Evolutionary conservation across 257 asterid genomes (phyloP).

Genomic region (Cordia subcordata): DNA sequence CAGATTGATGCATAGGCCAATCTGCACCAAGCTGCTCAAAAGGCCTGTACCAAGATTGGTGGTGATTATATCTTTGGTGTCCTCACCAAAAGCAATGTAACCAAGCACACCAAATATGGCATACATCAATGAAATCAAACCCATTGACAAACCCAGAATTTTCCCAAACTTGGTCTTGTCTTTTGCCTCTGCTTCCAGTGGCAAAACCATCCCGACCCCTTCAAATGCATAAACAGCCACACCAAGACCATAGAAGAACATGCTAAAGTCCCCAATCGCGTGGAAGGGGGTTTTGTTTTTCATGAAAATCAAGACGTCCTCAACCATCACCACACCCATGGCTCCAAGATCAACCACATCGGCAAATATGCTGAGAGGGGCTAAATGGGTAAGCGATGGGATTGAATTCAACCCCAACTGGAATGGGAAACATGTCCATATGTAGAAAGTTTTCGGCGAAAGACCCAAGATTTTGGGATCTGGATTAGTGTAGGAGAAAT

Average conservation of each 20-base stretch:
- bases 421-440: slow-evolving; percentile 80
- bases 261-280: slow-evolving; percentile 59
- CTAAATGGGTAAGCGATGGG: slow-evolving; percentile 67
- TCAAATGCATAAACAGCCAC: slow-evolving; percentile 87
- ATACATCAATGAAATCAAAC: slow-evolving; percentile 63
- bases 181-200: slow-evolving; percentile 72
- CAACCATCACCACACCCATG: slow-evolving; percentile 75
- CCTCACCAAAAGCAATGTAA: slow-evolving; percentile 73
- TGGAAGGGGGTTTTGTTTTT: slow-evolving; percentile 50
- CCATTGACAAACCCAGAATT: slow-evolving; percentile 53
- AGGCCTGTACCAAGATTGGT: slow-evolving; percentile 73
- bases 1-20: slow-evolving; percentile 62
- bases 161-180: slow-evolving; percentile 63
- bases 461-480: slow-evolving; percentile 41
- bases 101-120: slow-evolving; percentile 69
- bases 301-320: slow-evolving; percentile 50
- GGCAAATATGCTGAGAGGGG: slow-evolving; percentile 85
- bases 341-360: slow-evolving; percentile 77
- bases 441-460: slow-evolving; percentile 45
- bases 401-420: slow-evolving; percentile 79
- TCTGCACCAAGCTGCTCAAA: slow-evolving; percentile 58
- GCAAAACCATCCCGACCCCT: slow-evolving; percentile 85
- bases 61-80: slow-evolving; percentile 72
- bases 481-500: slow-evolving; percentile 27
- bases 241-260: slow-evolving; percentile 77